Evolutionary conservation across 441 rosid species (phyloP).

Genomic region (Metrosideros polymorpha): DNA sequence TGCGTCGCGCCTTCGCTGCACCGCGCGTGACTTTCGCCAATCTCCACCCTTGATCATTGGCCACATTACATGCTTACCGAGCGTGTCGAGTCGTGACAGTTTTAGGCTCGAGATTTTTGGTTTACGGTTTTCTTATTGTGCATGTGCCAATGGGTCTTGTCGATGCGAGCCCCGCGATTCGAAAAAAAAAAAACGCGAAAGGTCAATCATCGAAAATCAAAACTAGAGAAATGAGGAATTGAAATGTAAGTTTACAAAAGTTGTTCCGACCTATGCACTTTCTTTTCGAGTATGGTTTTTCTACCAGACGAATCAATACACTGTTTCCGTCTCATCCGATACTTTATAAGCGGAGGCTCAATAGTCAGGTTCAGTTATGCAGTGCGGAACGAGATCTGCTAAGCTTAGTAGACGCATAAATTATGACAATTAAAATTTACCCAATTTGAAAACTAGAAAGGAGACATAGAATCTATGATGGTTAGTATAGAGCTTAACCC

Average conservation of each 20-base stretch:
- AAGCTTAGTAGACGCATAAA: not conserved
- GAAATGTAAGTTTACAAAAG: no score
- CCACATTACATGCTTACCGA: rapidly evolving
- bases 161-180: not conserved
- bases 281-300: no score
- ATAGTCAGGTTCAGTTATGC: no score
- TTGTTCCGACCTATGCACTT: rapidly evolving
- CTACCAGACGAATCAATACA: no score
- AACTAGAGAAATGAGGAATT: no score
- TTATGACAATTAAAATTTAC: not conserved
- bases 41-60: not conserved
- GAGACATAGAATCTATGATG: not conserved
- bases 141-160: not conserved
- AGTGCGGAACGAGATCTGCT: no score
- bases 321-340: no score
- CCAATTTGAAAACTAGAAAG: not conserved
- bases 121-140: not conserved
- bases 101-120: rapidly evolving
- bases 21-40: not conserved
- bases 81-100: not conserved
- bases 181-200: not conserved
- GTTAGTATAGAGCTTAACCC: not conserved
- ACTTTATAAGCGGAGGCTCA: no score
- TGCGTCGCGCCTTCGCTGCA: not conserved
- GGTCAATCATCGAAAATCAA: no score